Conservation (phyloP, 768 basidiomycete species). For the Trametes sanguinea region DNA sequence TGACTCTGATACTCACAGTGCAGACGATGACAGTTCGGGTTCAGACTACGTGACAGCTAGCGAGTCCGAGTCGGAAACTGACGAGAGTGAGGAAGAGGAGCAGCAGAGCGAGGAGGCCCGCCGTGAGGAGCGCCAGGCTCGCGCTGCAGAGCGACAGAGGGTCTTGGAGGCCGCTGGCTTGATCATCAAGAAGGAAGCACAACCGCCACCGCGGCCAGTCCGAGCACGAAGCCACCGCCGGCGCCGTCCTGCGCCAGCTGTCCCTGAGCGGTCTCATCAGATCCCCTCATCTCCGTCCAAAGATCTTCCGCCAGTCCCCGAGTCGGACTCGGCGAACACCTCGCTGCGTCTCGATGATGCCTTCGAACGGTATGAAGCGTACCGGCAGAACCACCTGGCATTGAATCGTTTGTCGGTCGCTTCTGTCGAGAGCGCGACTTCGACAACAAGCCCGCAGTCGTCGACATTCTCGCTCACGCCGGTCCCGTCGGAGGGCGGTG, state of each 20-base stretch:
- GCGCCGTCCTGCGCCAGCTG: slow-evolving; percentile 54
- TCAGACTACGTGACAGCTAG: slow-evolving; percentile 48
- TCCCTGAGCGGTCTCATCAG: slow-evolving; percentile 39
- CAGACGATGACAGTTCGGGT: slow-evolving; percentile 33
- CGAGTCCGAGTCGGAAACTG: slow-evolving; percentile 39
- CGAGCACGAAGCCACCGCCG: slow-evolving; percentile 36
- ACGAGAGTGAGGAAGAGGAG: slow-evolving; percentile 37
- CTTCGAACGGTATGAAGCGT: slow-evolving; percentile 88
- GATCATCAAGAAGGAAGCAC: slow-evolving; percentile 65
- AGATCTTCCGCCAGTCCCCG: slow-evolving; percentile 54
- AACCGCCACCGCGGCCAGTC: slow-evolving; percentile 46
- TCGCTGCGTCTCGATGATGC: slow-evolving; percentile 68
- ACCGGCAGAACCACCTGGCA: slow-evolving; percentile 54
- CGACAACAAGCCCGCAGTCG: slow-evolving; percentile 31
- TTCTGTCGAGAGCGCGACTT: slow-evolving; percentile 48
- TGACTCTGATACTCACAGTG: slow-evolving; percentile 24
- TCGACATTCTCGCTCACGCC: slow-evolving; percentile 23
- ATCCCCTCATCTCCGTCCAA: slow-evolving; percentile 43
- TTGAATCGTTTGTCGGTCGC: slow-evolving; percentile 63
- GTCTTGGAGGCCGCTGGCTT: slow-evolving; percentile 91
- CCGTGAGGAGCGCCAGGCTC: slow-evolving; percentile 54
- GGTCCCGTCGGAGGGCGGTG: slow-evolving; percentile 38
- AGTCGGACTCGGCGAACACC: slow-evolving; percentile 20
- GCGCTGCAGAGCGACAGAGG: slow-evolving; percentile 74
- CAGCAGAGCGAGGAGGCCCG: slow-evolving; percentile 44